Evolutionary conservation across 768 basidiomycete genomes (phyloP), one percentile per base, ranked within the genome.

Genomic region (Termitomyces sp.): DNA sequence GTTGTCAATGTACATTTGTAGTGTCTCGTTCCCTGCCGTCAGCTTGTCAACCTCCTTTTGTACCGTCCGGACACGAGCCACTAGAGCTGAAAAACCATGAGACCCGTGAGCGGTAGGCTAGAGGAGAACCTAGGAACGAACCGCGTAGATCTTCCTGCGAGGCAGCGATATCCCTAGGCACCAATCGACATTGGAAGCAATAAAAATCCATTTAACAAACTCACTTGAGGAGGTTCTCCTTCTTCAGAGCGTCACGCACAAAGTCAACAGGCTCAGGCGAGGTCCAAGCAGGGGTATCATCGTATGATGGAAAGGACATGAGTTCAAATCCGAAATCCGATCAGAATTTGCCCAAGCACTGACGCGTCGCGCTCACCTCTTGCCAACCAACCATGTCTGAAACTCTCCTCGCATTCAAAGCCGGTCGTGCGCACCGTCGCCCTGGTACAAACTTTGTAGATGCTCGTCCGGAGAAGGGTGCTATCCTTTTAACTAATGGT

Each of bases 1-100:
- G 65, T 94, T 94, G 68, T 94, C 91, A 67, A 93, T 92, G 67
- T 94, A 94, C 85, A 87, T 88, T 68, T 94, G 91, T 56, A 94
- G 74, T 6, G 87, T 93, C 58, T 86, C 85, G 62, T 94, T 94
- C 52, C 87, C 88, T 4, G 90, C 88, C 1, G 78, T 73, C 22
- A 94, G 77, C 70, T 89, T 92, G 61, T 93, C 88, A n/a, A 90
- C 81, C 62, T 94, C 92, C 58, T 77, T 78, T 72, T 93, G 88
- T 9, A 89, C 85, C 31, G 75, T 73, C 62, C 88, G 83, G 3
- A 88, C 86, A 61, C 88, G 84, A 16, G 76, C 75, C 34, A 90
- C 68, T 62, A 93, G 77, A 55, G 84, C 92, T 93, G 64, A 63
- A 31, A 50, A 31, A 34, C 5, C 4, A 16, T 20, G 16, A 31